phyloP scores from a whole-genome alignment of 495 filamentous ascomycete genomes.

The Baudoinia panamericana region DNA sequence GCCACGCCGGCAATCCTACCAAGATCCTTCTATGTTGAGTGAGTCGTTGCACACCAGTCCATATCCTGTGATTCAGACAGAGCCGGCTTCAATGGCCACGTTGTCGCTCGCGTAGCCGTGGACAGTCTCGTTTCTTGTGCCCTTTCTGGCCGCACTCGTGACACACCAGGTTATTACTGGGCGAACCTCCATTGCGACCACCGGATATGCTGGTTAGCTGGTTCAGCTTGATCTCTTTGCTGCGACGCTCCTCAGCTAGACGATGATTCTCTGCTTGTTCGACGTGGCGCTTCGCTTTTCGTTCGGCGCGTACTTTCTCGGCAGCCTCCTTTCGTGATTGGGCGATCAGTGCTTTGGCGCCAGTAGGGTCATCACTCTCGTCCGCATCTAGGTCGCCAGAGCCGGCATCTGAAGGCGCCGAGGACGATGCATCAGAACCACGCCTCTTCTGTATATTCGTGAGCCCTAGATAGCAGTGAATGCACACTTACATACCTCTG shows the following conservation, averaged over 20 bases:
- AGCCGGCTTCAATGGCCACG: no score
- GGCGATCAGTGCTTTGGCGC: conserved; percentile 27
- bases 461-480: neutral
- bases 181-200: neutral
- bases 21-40: no score
- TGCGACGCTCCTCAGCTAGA: conserved; percentile 39
- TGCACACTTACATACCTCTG: conserved; percentile 11
- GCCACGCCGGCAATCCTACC: no score
- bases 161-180: conserved; percentile 24
- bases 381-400: conserved; percentile 28
- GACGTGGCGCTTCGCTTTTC: conserved; percentile 25
- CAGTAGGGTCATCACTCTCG: conserved; percentile 27
- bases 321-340: conserved; percentile 23
- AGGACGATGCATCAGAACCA: conserved; percentile 8
- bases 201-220: conserved; percentile 34
- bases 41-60: no score
- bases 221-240: conserved; percentile 48
- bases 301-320: conserved; percentile 21
- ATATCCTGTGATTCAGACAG: no score
- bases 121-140: conserved; percentile 34
- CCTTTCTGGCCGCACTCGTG: conserved; percentile 33
- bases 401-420: conserved; percentile 30
- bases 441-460: conserved; percentile 11
- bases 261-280: conserved; percentile 22
- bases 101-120: no score